A percentile compares a stretch with the other conserved stretches of the same genome.
These are phyloP conservation scores for Blastobotrys terrestris DNA, from an alignment of 805 yeast genomes.

Conservation along the genomic window DNA sequence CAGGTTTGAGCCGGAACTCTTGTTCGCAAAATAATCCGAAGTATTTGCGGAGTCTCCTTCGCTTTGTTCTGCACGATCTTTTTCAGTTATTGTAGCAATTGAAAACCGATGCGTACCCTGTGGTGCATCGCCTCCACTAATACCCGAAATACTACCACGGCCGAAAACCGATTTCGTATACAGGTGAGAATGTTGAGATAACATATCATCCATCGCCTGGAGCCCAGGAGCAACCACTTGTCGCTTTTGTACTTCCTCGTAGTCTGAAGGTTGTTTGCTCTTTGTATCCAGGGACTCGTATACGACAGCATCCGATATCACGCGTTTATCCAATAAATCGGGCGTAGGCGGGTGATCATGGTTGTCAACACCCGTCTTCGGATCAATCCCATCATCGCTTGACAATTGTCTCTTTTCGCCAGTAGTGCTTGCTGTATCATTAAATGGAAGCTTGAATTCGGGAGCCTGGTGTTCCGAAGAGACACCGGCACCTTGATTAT, in stretches of 20 bases:
- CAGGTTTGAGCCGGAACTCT: neutral
- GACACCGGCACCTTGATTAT: slow-evolving; percentile 2
- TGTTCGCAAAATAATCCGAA: neutral
- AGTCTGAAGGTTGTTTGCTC: neutral
- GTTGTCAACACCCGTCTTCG: neutral
- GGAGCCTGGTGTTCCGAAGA: neutral
- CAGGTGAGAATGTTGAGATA: neutral
- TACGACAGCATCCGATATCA: neutral
- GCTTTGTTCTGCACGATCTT: neutral
- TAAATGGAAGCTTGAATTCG: neutral
- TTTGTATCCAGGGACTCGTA: neutral
- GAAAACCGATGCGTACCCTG: neutral
- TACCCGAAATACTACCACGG: too few species aligned
- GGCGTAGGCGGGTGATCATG: neutral
- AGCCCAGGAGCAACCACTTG: neutral
- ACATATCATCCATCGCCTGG: neutral
- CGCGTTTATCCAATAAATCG: neutral
- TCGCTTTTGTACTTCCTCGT: neutral
- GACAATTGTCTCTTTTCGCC: neutral
- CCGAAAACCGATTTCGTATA: neutral
- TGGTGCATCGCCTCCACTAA: neutral
- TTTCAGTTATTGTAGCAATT: neutral
- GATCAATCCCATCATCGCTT: neutral
- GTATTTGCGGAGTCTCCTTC: neutral
- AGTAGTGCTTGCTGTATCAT: neutral